Base-by-base conservation (phyloP, 2,329 filamentous ascomycete species). In the Arthrinium phaeospermum region DNA sequence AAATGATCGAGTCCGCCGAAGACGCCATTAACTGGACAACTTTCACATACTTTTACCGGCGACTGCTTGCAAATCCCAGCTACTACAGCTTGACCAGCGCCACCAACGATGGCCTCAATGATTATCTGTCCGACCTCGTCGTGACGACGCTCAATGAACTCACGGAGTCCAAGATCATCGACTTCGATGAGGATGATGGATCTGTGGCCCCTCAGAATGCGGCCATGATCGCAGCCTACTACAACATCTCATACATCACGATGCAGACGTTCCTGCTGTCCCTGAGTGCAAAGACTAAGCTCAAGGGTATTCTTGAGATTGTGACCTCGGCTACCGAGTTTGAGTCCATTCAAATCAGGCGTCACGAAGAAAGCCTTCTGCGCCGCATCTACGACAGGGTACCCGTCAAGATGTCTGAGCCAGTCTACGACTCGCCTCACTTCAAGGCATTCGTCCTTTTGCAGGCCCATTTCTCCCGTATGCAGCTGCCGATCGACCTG, bases 211-310 rank as follows among this genome's bases (percentile, higher is more conserved):
- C 96, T 19, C 90, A 98, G 78, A 98, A 99, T 82, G 93, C 96
- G 2, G 96, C 96, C 76, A 98, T 98, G 94, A 98, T 99, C 79
- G 95, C 94, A 13, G 95, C 96, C 1, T 98, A 99, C 87, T 99
- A 99, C 88, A 98, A 98, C 83, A 98, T 99, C 79, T 98, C 96
- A 7, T 98, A 98, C 85, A 94, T 98, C 82, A 99, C 96, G 3
- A 99, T 99, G 95, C 96, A 99, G 84, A 99, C 96, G 0, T 96
- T 99, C 87, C 87, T 99, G 70, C 87, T 99, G 71, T 99, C 96
- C 19, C 88, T 99, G 67, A 95, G 91, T 71, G 91, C 91, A 57
- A 92, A 92, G 77, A 98, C 95, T 4, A 98, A 98, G 86, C 90
- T 99, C 75, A 99, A 99, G 88, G 95, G 95, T 67, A 95, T 99